Evolutionary conservation across 2,329 filamentous ascomycete species (phyloP), one percentile per base, ranked within the genome.

Genomic region (Emmonsiellopsis sp.): DNA sequence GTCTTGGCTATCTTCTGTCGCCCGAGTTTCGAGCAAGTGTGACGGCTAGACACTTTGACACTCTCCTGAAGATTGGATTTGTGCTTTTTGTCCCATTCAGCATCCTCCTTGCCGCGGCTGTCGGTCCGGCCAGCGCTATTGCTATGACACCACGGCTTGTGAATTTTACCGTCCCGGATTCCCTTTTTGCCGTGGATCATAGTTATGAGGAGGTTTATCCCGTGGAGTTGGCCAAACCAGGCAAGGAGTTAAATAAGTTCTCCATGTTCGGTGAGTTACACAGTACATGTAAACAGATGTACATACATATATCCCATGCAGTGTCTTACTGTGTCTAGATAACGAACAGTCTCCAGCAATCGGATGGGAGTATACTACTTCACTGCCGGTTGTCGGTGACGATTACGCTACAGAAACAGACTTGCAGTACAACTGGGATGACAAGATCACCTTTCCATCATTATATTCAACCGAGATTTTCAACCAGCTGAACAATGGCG

Each of bases 51-150:
- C 33, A 40, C 13, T 32, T 51, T 39, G 21, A 36, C 6, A 44
- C 39, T 6, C 17, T 50, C 9, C 13, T 56, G 39, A 56, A 56
- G 21, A 42, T 42, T 2, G 45, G 14, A 10, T 56, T 56, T 32
- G 6, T 56, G 40, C 42, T 48, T 14, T 54, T 51, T 54, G 47
- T 56, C 14, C 37, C 52, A 4, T 43, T 45, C 13, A 56, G 54
- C 36, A 56, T 54, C 27, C 21, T 53, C n/a, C 51, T 56, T 36
- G 52, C 52, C 17, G 42, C 51, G 6, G 52, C 40, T 2, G 54
- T 54, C 27, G 54, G 54, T 5, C 54, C 51, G 10, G 45, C 54
- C n/a, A 56, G 52, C 21, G 54, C 54, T 13, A 56, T 56, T 42
- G 54, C 54, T 11, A 54, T 56, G 52, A 14, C 49, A 17, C 54